Evolutionary conservation across 768 basidiomycete genomes (phyloP).

Genomic region (Pulveroboletus frians): DNA sequence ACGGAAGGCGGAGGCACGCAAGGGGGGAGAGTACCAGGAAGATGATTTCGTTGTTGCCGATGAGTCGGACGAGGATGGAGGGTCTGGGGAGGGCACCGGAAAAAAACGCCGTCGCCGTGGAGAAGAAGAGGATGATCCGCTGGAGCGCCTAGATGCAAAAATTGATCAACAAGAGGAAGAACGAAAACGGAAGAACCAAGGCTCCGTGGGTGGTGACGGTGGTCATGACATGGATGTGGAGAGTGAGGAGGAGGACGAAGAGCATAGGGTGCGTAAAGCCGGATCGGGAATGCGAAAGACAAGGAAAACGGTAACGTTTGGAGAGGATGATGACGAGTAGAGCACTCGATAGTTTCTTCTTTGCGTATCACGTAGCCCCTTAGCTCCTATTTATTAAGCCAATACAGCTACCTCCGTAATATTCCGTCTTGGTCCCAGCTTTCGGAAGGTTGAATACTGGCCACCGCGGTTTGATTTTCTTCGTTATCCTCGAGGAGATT

Average conservation of each 20-base stretch:
- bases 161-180: constrained; percentile 53
- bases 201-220: constrained; percentile 31
- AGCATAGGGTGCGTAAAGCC: constrained; percentile 57
- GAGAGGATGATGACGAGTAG: constrained; percentile 50
- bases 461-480: constrained; percentile 77
- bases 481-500: constrained; percentile 72
- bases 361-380: not conserved
- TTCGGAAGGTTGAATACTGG: constrained; percentile 59
- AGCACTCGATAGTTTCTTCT: constrained; percentile 1
- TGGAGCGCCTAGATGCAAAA: constrained; percentile 69
- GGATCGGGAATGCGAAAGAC: constrained; percentile 49
- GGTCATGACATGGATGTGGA: constrained; percentile 65
- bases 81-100: constrained; percentile 30
- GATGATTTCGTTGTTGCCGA: constrained; percentile 85
- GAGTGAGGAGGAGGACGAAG: constrained; percentile 68
- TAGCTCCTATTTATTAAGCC: constrained; percentile 17
- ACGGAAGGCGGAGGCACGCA: constrained; percentile 44
- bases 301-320: constrained; percentile 50
- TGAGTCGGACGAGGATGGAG: constrained; percentile 60
- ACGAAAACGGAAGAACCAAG: constrained; percentile 38
- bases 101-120: constrained; percentile 38
- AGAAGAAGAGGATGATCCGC: constrained; percentile 48
- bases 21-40: constrained; percentile 69
- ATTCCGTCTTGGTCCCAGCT: constrained; percentile 56
- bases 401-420: constrained; percentile 31